Evolutionary conservation across 75 land plant genomes (phyloP).

Genomic region (Ceratopteris richardii): DNA sequence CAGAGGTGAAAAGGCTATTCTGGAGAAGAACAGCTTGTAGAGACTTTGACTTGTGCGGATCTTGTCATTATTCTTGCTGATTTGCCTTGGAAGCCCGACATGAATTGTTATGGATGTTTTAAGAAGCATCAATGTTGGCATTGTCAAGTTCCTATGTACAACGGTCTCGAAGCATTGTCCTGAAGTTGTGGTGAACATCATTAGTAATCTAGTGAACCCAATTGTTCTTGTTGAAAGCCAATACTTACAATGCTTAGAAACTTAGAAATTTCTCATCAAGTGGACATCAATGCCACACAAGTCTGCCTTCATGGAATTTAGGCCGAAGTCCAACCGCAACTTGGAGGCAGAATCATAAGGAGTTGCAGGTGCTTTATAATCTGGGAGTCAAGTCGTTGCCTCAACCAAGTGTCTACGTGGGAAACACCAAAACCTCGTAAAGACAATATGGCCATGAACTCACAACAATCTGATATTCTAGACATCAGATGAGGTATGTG

Average conservation of each 20-base stretch:
- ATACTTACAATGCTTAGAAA: constrained; percentile 71
- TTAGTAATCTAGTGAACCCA: constrained; percentile 98
- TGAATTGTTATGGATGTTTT: constrained; percentile 97
- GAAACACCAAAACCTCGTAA: too few species aligned
- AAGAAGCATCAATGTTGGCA: constrained; percentile 98
- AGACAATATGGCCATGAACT: too few species aligned
- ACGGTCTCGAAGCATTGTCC: constrained; percentile 94
- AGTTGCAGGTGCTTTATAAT: too few species aligned
- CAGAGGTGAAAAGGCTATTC: constrained; percentile 57
- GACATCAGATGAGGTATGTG: too few species aligned
- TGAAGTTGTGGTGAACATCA: constrained; percentile 80
- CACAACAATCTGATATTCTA: too few species aligned
- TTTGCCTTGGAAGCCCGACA: constrained; percentile 95
- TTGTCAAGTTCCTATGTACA: constrained; percentile 62
- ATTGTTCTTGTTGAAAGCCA: constrained; percentile 90
- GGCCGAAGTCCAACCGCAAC: too few species aligned
- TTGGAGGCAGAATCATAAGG: too few species aligned
- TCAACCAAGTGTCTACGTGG: too few species aligned
- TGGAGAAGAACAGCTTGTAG: constrained; percentile 68
- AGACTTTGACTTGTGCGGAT: constrained; percentile 77
- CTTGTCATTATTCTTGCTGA: constrained; percentile 96
- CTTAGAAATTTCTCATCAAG: too few species aligned
- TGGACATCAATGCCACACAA: too few species aligned
- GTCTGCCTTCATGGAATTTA: too few species aligned
- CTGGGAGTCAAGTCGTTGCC: too few species aligned